phyloP scores from a whole-genome alignment of 2,329 filamentous ascomycete species.

The Volutella citrinella region DNA sequence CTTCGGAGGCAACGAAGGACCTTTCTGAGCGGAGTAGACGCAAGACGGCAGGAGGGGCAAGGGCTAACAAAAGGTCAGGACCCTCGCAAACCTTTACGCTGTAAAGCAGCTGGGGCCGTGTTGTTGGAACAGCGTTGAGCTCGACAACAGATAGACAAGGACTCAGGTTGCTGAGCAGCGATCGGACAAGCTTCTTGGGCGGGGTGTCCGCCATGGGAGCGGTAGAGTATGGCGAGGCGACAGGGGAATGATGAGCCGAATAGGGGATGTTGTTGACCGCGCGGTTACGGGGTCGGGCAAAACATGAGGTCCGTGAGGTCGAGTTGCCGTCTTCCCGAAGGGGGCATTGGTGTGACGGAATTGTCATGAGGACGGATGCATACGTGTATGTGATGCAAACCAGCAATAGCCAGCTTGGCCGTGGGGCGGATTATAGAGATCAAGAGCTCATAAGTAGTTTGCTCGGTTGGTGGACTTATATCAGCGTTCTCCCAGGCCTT shows the following conservation, averaged over 20 bases:
- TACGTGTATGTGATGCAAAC: no score
- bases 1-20: constrained; percentile 42
- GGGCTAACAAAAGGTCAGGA: constrained; percentile 38
- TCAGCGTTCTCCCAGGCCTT: no score
- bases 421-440: no score
- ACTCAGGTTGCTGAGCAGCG: constrained; percentile 20
- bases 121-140: constrained; percentile 31
- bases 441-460: no score
- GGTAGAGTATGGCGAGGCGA: constrained; percentile 9
- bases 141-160: constrained; percentile 22
- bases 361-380: constrained; percentile 19
- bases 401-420: no score
- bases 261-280: constrained; percentile 22
- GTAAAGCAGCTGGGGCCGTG: constrained; percentile 40
- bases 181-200: constrained; percentile 23
- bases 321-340: constrained; percentile 24
- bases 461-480: no score
- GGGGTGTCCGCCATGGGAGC: constrained; percentile 20
- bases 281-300: constrained; percentile 24
- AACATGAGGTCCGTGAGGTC: constrained; percentile 20
- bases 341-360: constrained; percentile 26
- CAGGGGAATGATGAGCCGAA: constrained; percentile 9
- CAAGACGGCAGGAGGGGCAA: constrained; percentile 40
- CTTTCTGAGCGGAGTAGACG: constrained; percentile 47
- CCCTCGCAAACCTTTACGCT: constrained; percentile 41